These are phyloP conservation scores for Rhytidhysteron rufulum DNA, from an alignment of 2,329 filamentous ascomycete genomes.

Conservation along the genomic window DNA sequence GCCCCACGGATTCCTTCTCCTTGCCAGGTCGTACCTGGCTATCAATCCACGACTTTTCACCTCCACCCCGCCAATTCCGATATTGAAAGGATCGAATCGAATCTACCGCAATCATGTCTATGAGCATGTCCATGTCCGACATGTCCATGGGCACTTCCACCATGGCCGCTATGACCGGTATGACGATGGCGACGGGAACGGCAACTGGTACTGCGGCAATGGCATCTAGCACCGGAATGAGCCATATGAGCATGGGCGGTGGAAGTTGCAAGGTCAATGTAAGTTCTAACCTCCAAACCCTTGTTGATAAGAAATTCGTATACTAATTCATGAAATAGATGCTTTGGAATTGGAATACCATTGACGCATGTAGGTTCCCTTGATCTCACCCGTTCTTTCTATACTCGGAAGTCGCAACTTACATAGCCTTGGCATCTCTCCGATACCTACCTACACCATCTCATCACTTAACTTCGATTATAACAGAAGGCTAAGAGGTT, in stretches of 20 bases:
- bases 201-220: background rate
- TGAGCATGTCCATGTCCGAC: background rate
- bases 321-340: conserved; percentile 48
- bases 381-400: background rate
- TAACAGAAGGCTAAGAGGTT: background rate
- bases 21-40: no score
- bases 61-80: no score
- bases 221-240: background rate
- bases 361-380: conserved; percentile 52
- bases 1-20: no score
- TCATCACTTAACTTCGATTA: no score
- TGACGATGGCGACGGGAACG: background rate
- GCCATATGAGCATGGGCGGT: conserved; percentile 1
- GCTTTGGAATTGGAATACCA: conserved; percentile 76
- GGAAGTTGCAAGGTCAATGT: conserved; percentile 1
- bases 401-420: background rate
- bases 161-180: no score
- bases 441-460: no score
- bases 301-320: background rate
- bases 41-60: no score
- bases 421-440: background rate
- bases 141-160: background rate
- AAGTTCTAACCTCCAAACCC: background rate
- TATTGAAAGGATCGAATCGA: no score
- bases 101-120: background rate